Evolutionary conservation across 2,329 filamentous ascomycete genomes (phyloP).

Genomic region (Cladorrhinum sp.): DNA sequence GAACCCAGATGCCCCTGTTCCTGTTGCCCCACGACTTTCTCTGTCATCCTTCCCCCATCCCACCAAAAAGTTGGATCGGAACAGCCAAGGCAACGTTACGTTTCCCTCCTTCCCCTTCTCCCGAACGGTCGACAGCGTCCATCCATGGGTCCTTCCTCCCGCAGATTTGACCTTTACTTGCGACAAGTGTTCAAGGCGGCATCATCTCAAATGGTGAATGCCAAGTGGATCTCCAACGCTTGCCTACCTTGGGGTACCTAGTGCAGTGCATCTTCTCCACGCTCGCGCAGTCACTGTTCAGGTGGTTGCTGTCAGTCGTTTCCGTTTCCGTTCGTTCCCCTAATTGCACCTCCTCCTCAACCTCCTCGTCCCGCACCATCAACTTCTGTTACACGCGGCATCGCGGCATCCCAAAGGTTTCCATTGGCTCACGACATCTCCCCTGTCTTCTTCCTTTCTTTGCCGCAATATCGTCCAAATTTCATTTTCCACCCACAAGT

Average conservation of each 20-base stretch:
- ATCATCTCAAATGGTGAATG: neutral
- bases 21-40: neutral
- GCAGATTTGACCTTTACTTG: neutral
- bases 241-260: neutral
- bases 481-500: slow-evolving; percentile 13
- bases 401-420: neutral
- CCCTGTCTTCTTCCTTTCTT: slow-evolving; percentile 12
- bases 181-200: neutral
- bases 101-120: slow-evolving; percentile 9
- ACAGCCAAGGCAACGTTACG: slow-evolving; percentile 28
- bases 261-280: neutral
- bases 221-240: neutral
- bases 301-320: neutral
- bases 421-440: slow-evolving; percentile 15
- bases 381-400: slow-evolving; percentile 17
- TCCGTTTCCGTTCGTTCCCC: neutral
- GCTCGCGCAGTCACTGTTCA: neutral
- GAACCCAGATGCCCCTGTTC: neutral
- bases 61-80: slow-evolving; percentile 13
- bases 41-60: slow-evolving; percentile 9
- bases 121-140: slow-evolving; percentile 1
- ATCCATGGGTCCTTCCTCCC: slow-evolving; percentile 7
- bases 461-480: slow-evolving; percentile 13
- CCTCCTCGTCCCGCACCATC: neutral
- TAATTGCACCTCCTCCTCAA: slow-evolving; percentile 2